Evolutionary conservation across 2,329 filamentous ascomycete genomes (phyloP), one percentile per base, ranked within the genome.

Genomic region (Paracamarosporium sp.): DNA sequence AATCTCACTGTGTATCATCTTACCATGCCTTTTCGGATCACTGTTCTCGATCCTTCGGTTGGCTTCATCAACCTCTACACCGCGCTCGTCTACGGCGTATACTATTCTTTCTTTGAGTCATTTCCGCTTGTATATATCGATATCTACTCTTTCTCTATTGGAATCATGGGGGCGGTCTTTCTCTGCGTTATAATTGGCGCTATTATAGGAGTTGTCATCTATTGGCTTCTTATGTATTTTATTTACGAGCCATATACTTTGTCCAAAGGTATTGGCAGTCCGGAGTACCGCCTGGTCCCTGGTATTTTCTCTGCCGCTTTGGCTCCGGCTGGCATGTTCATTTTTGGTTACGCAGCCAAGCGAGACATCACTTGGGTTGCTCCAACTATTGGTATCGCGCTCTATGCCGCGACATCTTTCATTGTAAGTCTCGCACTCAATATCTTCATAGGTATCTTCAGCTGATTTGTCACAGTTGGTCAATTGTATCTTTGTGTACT

Each of bases 401-500:
- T 84, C 1, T 75, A 83, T 17, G 44, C 53, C 17, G 53, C 25
- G 17, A 50, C 45, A 6, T 50, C 53, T n/a, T 56, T 44, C 24
- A n/a, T 44, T 30, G 36, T 47, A 40, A 36, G 53, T 51, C 15
- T 31, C 13, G 7, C 30, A 20, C 33, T 5, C 7, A 5, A 7
- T 5, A 2, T 66, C 3, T 71, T 70, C 67, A 73, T 64, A 53
- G 28, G 24, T 55, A 5, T 30, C 20, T 22, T 17, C 36, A 20
- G 13, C 51, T 54, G 11, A 54, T 7, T 2, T 38, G 6, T 36
- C 8, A 24, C 27, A 54, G 51, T 31, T 64, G 40, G 46, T 55
- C 15, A 83, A 86, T 77, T 76, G 79, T 0, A 70, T 83, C 0
- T 81, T 83, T 50, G 83, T 84, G 8, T 90, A 52, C 43, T n/a